phyloP scores from a whole-genome alignment of 495 filamentous ascomycete genomes.

The Tuber aestivum region DNA sequence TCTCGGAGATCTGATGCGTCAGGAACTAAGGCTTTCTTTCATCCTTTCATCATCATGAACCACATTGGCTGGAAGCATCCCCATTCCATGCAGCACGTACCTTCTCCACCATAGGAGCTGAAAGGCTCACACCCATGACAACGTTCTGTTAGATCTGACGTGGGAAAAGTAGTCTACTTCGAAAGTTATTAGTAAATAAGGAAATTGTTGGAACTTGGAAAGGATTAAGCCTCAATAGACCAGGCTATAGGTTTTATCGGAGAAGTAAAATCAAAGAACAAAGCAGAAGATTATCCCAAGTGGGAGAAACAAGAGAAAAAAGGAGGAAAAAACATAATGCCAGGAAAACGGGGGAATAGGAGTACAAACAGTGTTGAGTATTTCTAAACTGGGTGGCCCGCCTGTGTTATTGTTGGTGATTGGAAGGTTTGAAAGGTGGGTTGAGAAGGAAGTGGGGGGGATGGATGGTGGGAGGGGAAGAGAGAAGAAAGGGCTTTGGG shows the following conservation, averaged over 20 bases:
- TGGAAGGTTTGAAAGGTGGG: conserved; percentile 33
- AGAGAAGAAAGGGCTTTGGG: conserved; percentile 30
- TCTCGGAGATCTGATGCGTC: conserved; percentile 63
- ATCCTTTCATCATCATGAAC: conserved; percentile 24
- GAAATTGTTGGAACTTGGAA: background rate
- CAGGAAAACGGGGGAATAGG: background rate
- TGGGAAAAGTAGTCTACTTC: conserved; percentile 13
- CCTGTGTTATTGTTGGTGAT: conserved; percentile 3
- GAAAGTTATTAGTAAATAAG: background rate
- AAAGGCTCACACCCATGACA: conserved; percentile 96
- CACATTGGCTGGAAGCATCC: conserved; percentile 25
- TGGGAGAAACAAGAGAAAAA: background rate
- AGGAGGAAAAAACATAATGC: background rate
- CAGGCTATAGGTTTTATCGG: background rate
- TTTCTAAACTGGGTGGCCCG: background rate
- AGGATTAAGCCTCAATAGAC: background rate
- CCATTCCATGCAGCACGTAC: conserved; percentile 52
- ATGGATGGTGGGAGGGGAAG: conserved; percentile 42
- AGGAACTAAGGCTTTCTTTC: conserved; percentile 25
- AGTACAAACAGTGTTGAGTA: background rate
- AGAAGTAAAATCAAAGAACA: background rate
- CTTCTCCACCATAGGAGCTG: conserved; percentile 98
- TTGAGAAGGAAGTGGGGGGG: conserved; percentile 29
- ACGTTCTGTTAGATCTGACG: conserved; percentile 22
- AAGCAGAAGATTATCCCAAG: background rate